A percentile compares a stretch with the other conserved stretches of the same genome.
Evolutionary conservation across 441 rosid genomes (phyloP).

Genomic region (Pelargonium australe): DNA sequence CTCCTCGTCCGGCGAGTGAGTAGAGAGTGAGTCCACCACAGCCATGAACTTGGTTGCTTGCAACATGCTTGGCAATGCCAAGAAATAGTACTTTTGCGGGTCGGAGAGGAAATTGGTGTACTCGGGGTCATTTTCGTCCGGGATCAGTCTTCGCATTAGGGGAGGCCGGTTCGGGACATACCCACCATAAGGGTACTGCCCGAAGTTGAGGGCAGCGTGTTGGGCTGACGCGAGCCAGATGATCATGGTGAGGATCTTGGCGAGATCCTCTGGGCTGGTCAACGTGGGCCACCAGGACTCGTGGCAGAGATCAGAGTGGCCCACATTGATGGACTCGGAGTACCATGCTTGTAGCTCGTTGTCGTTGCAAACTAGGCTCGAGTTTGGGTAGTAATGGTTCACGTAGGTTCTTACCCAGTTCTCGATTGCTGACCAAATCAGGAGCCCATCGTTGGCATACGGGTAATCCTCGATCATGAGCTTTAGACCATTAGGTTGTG

Average conservation of each 20-base stretch:
- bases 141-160: conserved; percentile 72
- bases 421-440: conserved; percentile 75
- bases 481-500: conserved; percentile 81
- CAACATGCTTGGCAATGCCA: conserved; percentile 66
- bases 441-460: conserved; percentile 79
- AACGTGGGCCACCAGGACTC: conserved; percentile 91
- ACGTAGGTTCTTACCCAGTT: conserved; percentile 82
- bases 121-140: conserved; percentile 65
- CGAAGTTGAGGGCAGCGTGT: conserved; percentile 90
- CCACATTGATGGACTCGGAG: conserved; percentile 64
- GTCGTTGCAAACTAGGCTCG: conserved; percentile 47
- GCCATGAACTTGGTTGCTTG: conserved; percentile 97
- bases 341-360: conserved; percentile 82
- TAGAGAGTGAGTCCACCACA: conserved; percentile 79
- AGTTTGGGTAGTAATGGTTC: conserved; percentile 57
- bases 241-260: conserved; percentile 58
- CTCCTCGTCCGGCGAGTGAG: conserved; percentile 93
- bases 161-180: conserved; percentile 89
- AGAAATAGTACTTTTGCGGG: conserved; percentile 68
- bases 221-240: conserved; percentile 95
- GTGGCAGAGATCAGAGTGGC: conserved; percentile 67
- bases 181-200: conserved; percentile 90
- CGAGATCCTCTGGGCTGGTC: conserved; percentile 41
- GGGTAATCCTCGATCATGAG: conserved; percentile 84
- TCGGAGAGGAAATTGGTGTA: conserved; percentile 47